Evolutionary conservation across 257 asterid species (phyloP).

Genomic region (Solanum corneliomulleri): DNA sequence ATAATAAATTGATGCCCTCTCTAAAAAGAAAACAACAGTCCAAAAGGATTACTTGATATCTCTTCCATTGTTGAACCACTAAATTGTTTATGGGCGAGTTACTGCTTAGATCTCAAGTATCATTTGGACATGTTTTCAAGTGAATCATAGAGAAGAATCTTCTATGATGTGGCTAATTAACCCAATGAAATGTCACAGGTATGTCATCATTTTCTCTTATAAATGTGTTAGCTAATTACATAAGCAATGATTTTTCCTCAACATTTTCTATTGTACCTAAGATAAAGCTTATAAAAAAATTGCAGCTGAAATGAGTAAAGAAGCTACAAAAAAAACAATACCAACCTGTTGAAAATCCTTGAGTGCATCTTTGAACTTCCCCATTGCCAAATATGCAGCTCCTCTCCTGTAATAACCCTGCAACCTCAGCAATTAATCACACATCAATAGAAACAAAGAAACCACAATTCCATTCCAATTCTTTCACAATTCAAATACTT

Average conservation of each 20-base stretch:
- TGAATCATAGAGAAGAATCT: background rate
- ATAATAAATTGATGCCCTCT: background rate
- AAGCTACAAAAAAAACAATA: background rate
- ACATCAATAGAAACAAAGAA: background rate
- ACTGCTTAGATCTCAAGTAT: background rate
- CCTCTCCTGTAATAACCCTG: conserved; percentile 98
- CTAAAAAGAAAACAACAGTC: background rate
- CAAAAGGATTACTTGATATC: background rate
- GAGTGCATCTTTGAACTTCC: conserved; percentile 87
- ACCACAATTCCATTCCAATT: background rate
- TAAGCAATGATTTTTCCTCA: background rate
- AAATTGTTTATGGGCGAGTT: background rate
- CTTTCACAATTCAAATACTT: conserved; percentile 1
- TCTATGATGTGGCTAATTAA: background rate
- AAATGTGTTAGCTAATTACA: background rate
- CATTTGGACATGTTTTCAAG: background rate
- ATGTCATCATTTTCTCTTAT: background rate
- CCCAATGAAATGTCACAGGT: background rate
- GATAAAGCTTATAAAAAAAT: background rate
- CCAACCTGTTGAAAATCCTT: conserved; percentile 86
- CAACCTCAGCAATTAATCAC: background rate
- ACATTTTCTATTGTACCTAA: background rate
- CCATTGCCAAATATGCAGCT: conserved; percentile 91
- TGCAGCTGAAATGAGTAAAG: background rate
- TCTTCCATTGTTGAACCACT: background rate